phyloP scores from a whole-genome alignment of 2,329 filamentous ascomycete species.

The Colletotrichum shisoi region DNA sequence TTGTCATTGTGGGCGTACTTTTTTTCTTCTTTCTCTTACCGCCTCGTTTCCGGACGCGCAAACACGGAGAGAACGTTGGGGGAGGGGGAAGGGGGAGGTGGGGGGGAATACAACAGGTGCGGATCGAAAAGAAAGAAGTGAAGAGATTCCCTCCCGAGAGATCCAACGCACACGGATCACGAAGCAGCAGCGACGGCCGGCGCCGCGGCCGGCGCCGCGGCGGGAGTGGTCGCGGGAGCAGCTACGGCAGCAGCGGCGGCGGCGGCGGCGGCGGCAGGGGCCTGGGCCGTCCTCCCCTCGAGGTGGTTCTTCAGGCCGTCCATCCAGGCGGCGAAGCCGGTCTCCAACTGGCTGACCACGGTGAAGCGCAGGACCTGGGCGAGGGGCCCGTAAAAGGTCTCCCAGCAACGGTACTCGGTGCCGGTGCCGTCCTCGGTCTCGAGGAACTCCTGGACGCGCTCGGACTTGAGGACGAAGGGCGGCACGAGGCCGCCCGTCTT shows the following conservation, averaged over 20 bases:
- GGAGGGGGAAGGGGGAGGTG: too few species aligned
- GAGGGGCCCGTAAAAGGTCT: constrained; percentile 56
- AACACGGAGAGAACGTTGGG: not conserved
- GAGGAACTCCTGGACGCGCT: constrained; percentile 56
- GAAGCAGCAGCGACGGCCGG: constrained; percentile 28
- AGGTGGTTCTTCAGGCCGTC: constrained; percentile 50
- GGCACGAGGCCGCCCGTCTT: constrained; percentile 46
- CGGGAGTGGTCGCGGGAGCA: constrained; percentile 2
- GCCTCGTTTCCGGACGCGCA: not conserved
- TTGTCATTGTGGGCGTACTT: not conserved
- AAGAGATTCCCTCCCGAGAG: too few species aligned
- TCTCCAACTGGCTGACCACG: constrained; percentile 47
- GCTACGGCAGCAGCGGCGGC: constrained; percentile 1
- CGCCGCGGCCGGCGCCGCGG: constrained; percentile 9
- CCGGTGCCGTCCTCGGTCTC: constrained; percentile 42
- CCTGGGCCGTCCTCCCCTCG: constrained; percentile 39
- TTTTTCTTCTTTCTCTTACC: not conserved
- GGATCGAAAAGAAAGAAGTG: too few species aligned
- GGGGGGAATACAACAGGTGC: not conserved
- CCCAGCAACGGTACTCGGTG: constrained; percentile 54
- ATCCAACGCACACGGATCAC: constrained; percentile 3
- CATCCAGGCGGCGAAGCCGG: constrained; percentile 51
- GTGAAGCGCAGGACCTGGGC: constrained; percentile 47
- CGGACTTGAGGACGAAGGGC: constrained; percentile 48
- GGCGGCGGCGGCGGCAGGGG: not conserved